These are phyloP conservation scores for Paracoccidioides lutzii DNA, from an alignment of 2,329 filamentous ascomycete genomes.

Conservation along the genomic window DNA sequence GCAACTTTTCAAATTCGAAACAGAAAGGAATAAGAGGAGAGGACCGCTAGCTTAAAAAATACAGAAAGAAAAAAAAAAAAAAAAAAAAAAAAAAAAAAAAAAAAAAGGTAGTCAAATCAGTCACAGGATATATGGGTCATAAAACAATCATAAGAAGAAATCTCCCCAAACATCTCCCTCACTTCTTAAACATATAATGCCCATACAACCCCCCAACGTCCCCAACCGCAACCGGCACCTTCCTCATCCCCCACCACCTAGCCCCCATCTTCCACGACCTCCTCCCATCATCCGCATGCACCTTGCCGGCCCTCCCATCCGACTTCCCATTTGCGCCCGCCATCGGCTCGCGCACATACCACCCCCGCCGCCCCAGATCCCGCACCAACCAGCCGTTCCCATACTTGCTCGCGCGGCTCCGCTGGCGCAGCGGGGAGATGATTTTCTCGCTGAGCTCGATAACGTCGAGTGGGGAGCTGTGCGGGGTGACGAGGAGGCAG, in stretches of 20 bases:
- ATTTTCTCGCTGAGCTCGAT: slow-evolving; percentile 61
- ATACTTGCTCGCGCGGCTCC: slow-evolving; percentile 37
- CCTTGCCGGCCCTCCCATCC: slow-evolving; percentile 1
- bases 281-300: slow-evolving; percentile 40
- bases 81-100: not conserved
- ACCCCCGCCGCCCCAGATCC: slow-evolving; percentile 56
- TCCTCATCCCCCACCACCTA: slow-evolving; percentile 72
- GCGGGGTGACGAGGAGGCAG: slow-evolving; percentile 44
- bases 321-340: slow-evolving; percentile 17
- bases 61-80: not conserved
- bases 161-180: slow-evolving; percentile 8
- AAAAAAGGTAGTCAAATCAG: not conserved
- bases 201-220: slow-evolving; percentile 48
- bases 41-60: not conserved
- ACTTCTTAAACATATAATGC: slow-evolving; percentile 47
- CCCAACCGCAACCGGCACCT: slow-evolving; percentile 42
- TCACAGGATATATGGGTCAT: not conserved
- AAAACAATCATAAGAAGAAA: not conserved
- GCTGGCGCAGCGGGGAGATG: slow-evolving; percentile 51
- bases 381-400: slow-evolving; percentile 58
- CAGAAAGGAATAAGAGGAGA: not conserved
- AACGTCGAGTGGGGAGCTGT: slow-evolving; percentile 58
- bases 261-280: slow-evolving; percentile 74
- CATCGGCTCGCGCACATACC: slow-evolving; percentile 42
- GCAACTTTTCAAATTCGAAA: not conserved